Evolutionary conservation across 1,139 yeast species (phyloP).

Genomic region (Taiozyma sp.): DNA sequence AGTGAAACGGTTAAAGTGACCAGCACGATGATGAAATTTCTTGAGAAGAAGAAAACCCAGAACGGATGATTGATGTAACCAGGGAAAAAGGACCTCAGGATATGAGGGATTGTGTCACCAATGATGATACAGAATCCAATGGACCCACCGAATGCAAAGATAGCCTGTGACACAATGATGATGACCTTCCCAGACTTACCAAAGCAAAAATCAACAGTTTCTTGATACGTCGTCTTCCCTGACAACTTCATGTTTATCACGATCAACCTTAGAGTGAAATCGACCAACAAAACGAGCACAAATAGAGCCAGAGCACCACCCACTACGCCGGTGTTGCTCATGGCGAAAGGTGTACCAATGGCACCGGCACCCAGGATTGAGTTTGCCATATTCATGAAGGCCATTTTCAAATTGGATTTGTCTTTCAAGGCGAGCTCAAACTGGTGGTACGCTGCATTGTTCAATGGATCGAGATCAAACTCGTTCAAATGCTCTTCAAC

Average conservation of each 20-base stretch:
- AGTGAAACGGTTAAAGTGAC: conserved; percentile 72
- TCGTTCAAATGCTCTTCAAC: conserved; percentile 9
- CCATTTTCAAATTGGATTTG: conserved; percentile 58
- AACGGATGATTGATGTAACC: conserved; percentile 34
- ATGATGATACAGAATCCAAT: conserved; percentile 92
- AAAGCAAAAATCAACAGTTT: conserved; percentile 74
- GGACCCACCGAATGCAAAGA: conserved; percentile 92
- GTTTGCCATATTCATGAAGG: conserved; percentile 96
- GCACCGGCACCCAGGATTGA: conserved; percentile 93
- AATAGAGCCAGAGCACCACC: conserved; percentile 66
- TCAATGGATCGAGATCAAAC: conserved; percentile 6
- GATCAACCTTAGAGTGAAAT: conserved; percentile 81
- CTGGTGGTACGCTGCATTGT: not conserved
- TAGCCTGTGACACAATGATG: conserved; percentile 70
- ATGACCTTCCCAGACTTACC: conserved; percentile 67
- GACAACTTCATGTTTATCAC: conserved; percentile 79
- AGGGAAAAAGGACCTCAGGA: conserved; percentile 63
- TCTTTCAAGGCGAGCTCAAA: conserved; percentile 11
- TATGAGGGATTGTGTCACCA: conserved; percentile 95
- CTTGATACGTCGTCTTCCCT: conserved; percentile 77
- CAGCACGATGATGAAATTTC: conserved; percentile 63
- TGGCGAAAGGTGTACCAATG: conserved; percentile 90
- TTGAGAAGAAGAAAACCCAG: conserved; percentile 46
- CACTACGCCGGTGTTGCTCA: conserved; percentile 68
- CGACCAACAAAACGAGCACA: conserved; percentile 62